Base-by-base conservation (phyloP, 2,329 filamentous ascomycete genomes). In the Orbilia ellipsospora region DNA sequence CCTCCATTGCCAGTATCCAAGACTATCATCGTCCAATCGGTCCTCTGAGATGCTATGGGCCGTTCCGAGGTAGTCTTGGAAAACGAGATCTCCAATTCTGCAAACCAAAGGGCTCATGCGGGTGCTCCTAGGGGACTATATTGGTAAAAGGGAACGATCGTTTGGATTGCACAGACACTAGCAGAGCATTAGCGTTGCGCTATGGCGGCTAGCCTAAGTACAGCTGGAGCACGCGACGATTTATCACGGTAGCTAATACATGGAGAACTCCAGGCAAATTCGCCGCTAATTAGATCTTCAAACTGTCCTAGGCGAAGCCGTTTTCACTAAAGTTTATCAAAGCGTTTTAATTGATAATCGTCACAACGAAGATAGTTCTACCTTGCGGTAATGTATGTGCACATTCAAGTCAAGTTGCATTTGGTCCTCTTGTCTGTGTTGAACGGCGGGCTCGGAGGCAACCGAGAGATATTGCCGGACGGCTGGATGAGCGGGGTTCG, bases 131-230 rank as follows among this genome's bases (percentile, higher is more conserved):
- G 40, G 28, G 56, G 18, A n/a, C 52, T 18, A 51, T 26, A 67
- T 59, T 51, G 28, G 44, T 26, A 10, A 15, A 42, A 2, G 31
- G 16, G 1, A 42, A 23, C 44, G 44, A 48, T 44, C 12, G 12
- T 62, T 12, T 40, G 20, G 48, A 51, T 70, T 42, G 66, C 66
- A 70, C 66, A 63, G 66, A 70, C 66, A 36, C 66, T 70, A 70
- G 42, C 16, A 44, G 40, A 7, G 15, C 20, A 8, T 61, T 61
- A 61, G 57, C 57, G 57, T 61, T 36, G 57, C 57, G 57, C 57
- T 61, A 61, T 61, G 42, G 57, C 57, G 57, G 44, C 42, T 61
- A 28, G 56, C 20, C 56, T 18, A 45, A 15, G n/a, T 23, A 18
- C 56, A 50, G 48, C 15, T 40, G 48, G 15, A 52, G 23, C 57